phyloP scores from a whole-genome alignment of 2,329 filamentous ascomycete species.

The Claviceps quebecensis region DNA sequence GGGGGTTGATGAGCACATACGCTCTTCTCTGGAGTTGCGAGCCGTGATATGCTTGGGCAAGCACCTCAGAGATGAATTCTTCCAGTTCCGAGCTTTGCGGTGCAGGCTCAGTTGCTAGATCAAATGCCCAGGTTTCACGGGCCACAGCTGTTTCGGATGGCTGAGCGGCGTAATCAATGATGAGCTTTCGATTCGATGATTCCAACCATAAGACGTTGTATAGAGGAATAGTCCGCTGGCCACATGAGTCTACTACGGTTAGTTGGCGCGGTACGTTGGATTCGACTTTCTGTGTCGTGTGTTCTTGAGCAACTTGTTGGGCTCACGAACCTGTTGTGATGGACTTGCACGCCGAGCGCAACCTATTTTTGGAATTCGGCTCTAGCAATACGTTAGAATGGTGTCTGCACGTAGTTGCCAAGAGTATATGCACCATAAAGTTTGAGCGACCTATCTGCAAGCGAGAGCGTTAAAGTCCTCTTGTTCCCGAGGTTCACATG shows the following conservation, averaged over 20 bases:
- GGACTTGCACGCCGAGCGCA: constrained; percentile 5
- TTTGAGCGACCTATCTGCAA: constrained; percentile 17
- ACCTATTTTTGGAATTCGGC: constrained; percentile 1
- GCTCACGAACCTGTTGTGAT: constrained; percentile 4
- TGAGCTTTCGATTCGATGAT: constrained; percentile 42
- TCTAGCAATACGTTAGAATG: constrained; percentile 4
- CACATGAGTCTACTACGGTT: constrained; percentile 10
- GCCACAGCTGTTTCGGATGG: constrained; percentile 45
- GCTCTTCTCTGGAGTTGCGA: constrained; percentile 60
- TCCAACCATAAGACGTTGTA: constrained; percentile 80
- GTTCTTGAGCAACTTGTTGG: background rate
- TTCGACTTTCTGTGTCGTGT: background rate
- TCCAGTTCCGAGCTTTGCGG: constrained; percentile 25
- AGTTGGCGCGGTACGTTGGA: background rate
- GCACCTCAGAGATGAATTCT: constrained; percentile 51
- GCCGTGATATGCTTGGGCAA: constrained; percentile 56
- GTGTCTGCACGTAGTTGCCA: background rate
- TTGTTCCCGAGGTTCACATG: constrained; percentile 17
- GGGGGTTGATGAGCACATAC: constrained; percentile 83
- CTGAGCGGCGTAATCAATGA: constrained; percentile 57
- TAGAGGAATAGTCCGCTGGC: constrained; percentile 44
- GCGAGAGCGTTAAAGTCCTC: constrained; percentile 16
- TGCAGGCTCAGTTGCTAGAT: constrained; percentile 24
- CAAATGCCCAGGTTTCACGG: constrained; percentile 39
- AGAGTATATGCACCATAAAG: constrained; percentile 18